Percentiles rank a stretch among this genome's conserved stretches.
Conservation (phyloP, 2,329 filamentous ascomycete species). For the Colletotrichum neosansevieriae region DNA sequence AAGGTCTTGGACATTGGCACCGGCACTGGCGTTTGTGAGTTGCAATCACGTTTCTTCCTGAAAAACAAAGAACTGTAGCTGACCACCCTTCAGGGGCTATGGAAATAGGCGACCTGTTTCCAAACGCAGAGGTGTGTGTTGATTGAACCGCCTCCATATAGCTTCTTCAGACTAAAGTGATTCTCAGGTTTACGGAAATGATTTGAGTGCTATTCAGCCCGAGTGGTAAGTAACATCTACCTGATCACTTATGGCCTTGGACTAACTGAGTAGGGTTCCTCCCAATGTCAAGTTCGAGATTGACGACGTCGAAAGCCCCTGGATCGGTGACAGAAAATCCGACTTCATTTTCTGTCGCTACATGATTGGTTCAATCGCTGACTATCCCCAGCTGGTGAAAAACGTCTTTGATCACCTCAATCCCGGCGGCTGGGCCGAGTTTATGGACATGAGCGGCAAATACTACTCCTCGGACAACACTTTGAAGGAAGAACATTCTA, state of each 20-base stretch:
- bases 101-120: not conserved
- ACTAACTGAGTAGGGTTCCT: slow-evolving; percentile 58
- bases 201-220: not conserved
- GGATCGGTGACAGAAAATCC: slow-evolving; percentile 52
- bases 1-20: not conserved
- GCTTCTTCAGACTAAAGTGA: not conserved
- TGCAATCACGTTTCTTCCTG: not conserved
- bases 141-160: not conserved
- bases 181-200: not conserved
- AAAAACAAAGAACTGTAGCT: not conserved
- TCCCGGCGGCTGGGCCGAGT: slow-evolving; percentile 50
- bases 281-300: slow-evolving; percentile 74
- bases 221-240: not conserved
- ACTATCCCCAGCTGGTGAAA: slow-evolving; percentile 18
- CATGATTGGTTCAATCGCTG: slow-evolving; percentile 12
- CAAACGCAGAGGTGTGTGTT: not conserved
- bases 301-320: slow-evolving; percentile 70
- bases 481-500: slow-evolving; percentile 29
- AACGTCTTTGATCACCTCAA: slow-evolving; percentile 43
- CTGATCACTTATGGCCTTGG: not conserved
- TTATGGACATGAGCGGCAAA: slow-evolving; percentile 42
- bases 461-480: slow-evolving; percentile 43
- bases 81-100: not conserved
- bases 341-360: slow-evolving; percentile 48
- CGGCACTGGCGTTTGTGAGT: not conserved